Evolutionary conservation across 805 yeast genomes (phyloP).

Genomic region (Candida insectalens): DNA sequence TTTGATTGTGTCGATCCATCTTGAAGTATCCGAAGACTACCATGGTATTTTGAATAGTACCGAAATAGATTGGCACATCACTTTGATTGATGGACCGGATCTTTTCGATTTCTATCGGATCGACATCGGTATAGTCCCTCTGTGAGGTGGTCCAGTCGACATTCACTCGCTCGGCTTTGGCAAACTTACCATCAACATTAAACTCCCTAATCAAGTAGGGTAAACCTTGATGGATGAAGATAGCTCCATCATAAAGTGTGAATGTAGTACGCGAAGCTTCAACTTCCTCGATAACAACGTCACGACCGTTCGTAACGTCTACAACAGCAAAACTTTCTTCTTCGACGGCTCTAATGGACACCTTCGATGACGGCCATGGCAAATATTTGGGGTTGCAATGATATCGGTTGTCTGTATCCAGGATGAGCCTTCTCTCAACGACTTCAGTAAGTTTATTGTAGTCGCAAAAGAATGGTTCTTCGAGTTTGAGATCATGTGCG

Average conservation of each 20-base stretch:
- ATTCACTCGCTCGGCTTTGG: slow-evolving; percentile 77
- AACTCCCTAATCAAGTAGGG: slow-evolving; percentile 83
- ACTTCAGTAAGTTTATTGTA: slow-evolving; percentile 14
- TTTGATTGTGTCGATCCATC: slow-evolving; percentile 61
- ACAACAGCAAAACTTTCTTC: slow-evolving; percentile 81
- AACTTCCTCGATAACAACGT: slow-evolving; percentile 75
- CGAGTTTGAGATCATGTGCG: slow-evolving; percentile 32
- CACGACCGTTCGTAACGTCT: slow-evolving; percentile 71
- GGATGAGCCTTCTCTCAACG: slow-evolving; percentile 26
- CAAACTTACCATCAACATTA: slow-evolving; percentile 67
- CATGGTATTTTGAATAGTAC: slow-evolving; percentile 61
- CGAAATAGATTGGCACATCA: slow-evolving; percentile 60
- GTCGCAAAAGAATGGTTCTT: slow-evolving; percentile 46
- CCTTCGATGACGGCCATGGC: slow-evolving; percentile 75
- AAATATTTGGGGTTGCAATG: slow-evolving; percentile 49
- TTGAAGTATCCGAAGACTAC: slow-evolving; percentile 91
- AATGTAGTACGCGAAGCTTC: slow-evolving; percentile 86
- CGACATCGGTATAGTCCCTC: slow-evolving; percentile 88
- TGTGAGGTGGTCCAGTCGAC: slow-evolving; percentile 94
- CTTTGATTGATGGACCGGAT: slow-evolving; percentile 45
- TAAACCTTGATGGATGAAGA: slow-evolving; percentile 87
- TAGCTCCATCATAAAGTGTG: slow-evolving; percentile 86
- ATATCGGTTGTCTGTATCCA: slow-evolving; percentile 37
- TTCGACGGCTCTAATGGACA: slow-evolving; percentile 75
- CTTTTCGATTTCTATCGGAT: slow-evolving; percentile 65